phyloP scores from a whole-genome alignment of 2,329 filamentous ascomycete species.

The Trichoderma cornu-damae region DNA sequence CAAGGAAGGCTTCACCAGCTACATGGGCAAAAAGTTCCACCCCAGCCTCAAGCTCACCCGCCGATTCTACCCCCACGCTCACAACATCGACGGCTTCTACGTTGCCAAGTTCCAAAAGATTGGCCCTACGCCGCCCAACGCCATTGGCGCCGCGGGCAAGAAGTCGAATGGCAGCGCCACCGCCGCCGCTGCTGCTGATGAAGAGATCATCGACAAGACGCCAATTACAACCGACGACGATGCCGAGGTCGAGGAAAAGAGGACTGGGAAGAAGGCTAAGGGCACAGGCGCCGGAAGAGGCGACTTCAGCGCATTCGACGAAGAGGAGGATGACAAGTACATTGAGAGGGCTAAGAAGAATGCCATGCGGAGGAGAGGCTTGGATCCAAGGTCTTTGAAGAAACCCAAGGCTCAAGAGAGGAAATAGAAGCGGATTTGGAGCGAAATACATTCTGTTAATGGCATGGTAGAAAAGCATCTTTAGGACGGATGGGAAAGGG shows the following conservation, averaged over 20 bases:
- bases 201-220: conserved; percentile 60
- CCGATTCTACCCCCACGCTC: conserved; percentile 82
- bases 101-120: conserved; percentile 96
- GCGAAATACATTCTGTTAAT: conserved; percentile 3
- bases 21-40: conserved; percentile 88
- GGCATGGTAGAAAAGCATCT: not conserved
- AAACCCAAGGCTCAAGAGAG: conserved; percentile 17
- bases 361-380: conserved; percentile 65
- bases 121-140: conserved; percentile 63
- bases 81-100: conserved; percentile 98
- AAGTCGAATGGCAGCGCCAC: conserved; percentile 26
- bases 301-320: conserved; percentile 68
- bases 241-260: conserved; percentile 37
- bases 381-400: conserved; percentile 56
- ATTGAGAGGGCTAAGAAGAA: conserved; percentile 70
- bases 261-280: not conserved
- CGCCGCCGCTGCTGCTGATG: conserved; percentile 22
- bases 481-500: not conserved
- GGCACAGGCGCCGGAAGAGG: conserved; percentile 35
- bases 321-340: conserved; percentile 65
- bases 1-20: conserved; percentile 85
- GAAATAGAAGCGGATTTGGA: not conserved
- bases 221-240: conserved; percentile 54
- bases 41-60: conserved; percentile 75
- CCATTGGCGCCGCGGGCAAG: conserved; percentile 31